Base-by-base conservation (phyloP, 495 filamentous ascomycete species). In the Wilcoxina mikolae region DNA sequence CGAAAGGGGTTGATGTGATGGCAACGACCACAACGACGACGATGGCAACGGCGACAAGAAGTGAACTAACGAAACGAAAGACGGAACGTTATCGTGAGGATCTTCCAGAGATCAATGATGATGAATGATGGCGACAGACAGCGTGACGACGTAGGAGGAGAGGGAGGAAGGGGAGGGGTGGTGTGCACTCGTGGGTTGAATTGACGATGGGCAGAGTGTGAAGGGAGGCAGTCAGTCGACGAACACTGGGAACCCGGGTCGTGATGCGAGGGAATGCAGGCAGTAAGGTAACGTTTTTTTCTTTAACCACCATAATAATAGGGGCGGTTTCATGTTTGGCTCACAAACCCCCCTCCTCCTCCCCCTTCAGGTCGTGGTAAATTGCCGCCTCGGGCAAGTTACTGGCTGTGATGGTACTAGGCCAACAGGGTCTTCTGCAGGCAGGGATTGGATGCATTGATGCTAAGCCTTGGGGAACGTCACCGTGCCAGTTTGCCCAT, bases 51-150 rank as follows among this genome's bases (percentile, higher is more conserved):
- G 43, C 43, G 43, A 17, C 43, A 24, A 46, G 43, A 46, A 17
- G 2, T 17, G 43, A 24, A 39, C 35, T 39, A 39, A 39, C 35
- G 43, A 20, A 35, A 35, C 7, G 5, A 15, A 5, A 15, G 15
- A 44, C 18, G 7, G 11, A 46, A 46, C 43, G 23, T 46, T 46
- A 46, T 46, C 43, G 43, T 46, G n/a, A 18, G 43, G 43, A 18
- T 24, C 43, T 46, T 46, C 43, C 43, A 46, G 43, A 46, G 43
- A 24, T 17, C 43, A 24, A 17, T 24, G 11, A 11, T 17, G 22
- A 46, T 18, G 22, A 24, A 18, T 46, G 23, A 46, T 17, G 23
- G n/a, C 15, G 15, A 35, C 7, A 35, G 31, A 7, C 7, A 35
- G 31, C 31, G 15, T 5, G 7, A 15, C 7, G 31, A 35, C 31